These are phyloP conservation scores for Fusarium sublunatum DNA, from an alignment of 2,329 filamentous ascomycete genomes.

Conservation along the genomic window DNA sequence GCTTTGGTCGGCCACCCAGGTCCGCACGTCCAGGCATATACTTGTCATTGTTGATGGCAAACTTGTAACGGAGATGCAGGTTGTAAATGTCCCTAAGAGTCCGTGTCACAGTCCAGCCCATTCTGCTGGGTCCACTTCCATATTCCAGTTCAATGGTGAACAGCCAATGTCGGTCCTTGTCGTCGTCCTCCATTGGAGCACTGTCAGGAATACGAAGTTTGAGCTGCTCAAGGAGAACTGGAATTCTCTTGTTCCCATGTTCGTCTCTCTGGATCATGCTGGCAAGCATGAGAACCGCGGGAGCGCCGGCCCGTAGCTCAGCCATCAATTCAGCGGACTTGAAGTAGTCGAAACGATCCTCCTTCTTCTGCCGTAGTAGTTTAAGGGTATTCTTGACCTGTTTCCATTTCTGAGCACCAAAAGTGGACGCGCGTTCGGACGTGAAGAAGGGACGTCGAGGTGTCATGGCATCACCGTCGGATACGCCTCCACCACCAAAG, in stretches of 20 bases:
- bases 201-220: slow-evolving; percentile 90
- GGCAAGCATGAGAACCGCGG: slow-evolving; percentile 91
- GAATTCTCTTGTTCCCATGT: slow-evolving; percentile 93
- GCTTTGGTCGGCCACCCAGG: slow-evolving; percentile 75
- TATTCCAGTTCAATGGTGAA: slow-evolving; percentile 96
- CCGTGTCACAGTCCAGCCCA: slow-evolving; percentile 94
- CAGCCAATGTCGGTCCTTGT: slow-evolving; percentile 78
- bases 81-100: slow-evolving; percentile 92
- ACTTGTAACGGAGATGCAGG: slow-evolving; percentile 91
- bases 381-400: slow-evolving; percentile 92
- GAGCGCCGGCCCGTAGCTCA: slow-evolving; percentile 90
- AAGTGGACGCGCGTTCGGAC: slow-evolving; percentile 76
- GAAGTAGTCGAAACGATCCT: slow-evolving; percentile 89
- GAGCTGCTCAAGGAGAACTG: slow-evolving; percentile 92
- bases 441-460: slow-evolving; percentile 68
- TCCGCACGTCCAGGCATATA: slow-evolving; percentile 77
- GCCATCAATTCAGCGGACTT: slow-evolving; percentile 98
- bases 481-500: slow-evolving; percentile 71
- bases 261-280: slow-evolving; percentile 99
- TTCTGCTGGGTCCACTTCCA: slow-evolving; percentile 91
- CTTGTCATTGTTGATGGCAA: slow-evolving; percentile 85
- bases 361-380: slow-evolving; percentile 81
- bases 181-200: slow-evolving; percentile 71
- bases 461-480: slow-evolving; percentile 70
- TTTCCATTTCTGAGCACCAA: slow-evolving; percentile 87